These are phyloP conservation scores for Lichtheimia ramosa DNA, from an alignment of 371 early-diverging fungal species.

Conservation along the genomic window DNA sequence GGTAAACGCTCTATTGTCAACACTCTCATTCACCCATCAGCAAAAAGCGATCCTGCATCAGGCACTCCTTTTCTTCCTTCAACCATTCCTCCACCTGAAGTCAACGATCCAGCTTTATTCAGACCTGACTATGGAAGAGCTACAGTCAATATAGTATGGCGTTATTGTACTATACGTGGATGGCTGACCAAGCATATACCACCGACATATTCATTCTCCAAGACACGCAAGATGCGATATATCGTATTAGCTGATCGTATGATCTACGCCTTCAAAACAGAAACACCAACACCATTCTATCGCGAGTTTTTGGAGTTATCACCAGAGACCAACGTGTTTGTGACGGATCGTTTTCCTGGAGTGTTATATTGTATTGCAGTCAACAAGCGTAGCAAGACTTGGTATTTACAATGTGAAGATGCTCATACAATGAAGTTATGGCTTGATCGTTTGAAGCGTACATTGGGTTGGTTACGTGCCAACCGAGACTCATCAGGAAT, in stretches of 20 bases:
- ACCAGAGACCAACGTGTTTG: slow-evolving; percentile 31
- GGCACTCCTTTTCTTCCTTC: no score
- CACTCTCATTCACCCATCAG: no score
- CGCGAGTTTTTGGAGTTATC: slow-evolving; percentile 36
- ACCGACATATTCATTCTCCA: slow-evolving; percentile 36
- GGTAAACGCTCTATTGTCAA: no score
- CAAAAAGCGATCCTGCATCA: no score
- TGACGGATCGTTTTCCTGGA: slow-evolving; percentile 33
- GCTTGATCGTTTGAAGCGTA: slow-evolving; percentile 31
- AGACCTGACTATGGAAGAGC: slow-evolving; percentile 2
- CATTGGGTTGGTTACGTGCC: slow-evolving; percentile 21
- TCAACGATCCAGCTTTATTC: slow-evolving; percentile 1
- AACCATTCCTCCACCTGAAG: not conserved
- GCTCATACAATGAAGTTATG: slow-evolving; percentile 36
- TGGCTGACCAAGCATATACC: slow-evolving; percentile 36
- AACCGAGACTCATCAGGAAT: slow-evolving; percentile 5
- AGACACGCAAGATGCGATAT: slow-evolving; percentile 26
- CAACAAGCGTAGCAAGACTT: slow-evolving; percentile 20
- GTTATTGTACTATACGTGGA: slow-evolving; percentile 28
- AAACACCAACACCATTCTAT: slow-evolving; percentile 17
- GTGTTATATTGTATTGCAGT: slow-evolving; percentile 38
- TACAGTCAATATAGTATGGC: slow-evolving; percentile 8
- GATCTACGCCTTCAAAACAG: slow-evolving; percentile 36
- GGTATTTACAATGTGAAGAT: slow-evolving; percentile 36
- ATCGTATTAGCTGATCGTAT: slow-evolving; percentile 34